Base-by-base conservation (phyloP, 2,329 filamentous ascomycete species). In the Periconia digitata region DNA sequence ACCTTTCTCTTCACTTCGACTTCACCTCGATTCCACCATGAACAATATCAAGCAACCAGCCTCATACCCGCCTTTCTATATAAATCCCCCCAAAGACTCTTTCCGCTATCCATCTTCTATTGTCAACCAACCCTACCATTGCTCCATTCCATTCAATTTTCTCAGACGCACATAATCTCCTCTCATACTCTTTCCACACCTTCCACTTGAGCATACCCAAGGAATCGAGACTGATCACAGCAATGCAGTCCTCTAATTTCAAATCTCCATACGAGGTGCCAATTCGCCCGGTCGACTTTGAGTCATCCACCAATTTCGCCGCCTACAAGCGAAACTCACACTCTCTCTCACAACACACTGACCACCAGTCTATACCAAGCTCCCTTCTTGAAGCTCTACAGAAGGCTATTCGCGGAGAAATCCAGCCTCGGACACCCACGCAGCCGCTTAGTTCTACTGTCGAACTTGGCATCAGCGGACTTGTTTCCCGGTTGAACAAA, bases 301-400 rank as follows among this genome's bases (percentile, higher is more conserved):
- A n/a, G n/a, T n/a, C n/a, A n/a, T 37, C 15, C 36, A 15, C 20
- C 39, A 43, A 43, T 18, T 21, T 22, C 15, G 29, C 27, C 15
- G 13, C 40, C 24, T 20, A 4, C 29, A 20, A 43, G 18, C 2
- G 16, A 17, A 34, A 43, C 29, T 7, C 20, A 8, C 4, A 32
- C 27, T 5, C 27, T 32, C 12, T 12, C 10, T 35, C 41, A 35
- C 34, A 38, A 13, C 40, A 21, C 38, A 44, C 45, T 32, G 15
- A 41, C 39, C 29, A 34, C 24, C 32, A 50, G 35, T 21, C 50
- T 6, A 43, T 55, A 17, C 50, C 56, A 8, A 24, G 44, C 35
- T 49, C 55, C 20, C 51, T 60, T 35, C 46, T 59, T 17, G 56
- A 59, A 49, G 53, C 50, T 17, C 53, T 63, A 35, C 37, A 57